These are phyloP conservation scores for Scedosporium apiospermum DNA, from an alignment of 2,329 filamentous ascomycete species.

Conservation along the genomic window DNA sequence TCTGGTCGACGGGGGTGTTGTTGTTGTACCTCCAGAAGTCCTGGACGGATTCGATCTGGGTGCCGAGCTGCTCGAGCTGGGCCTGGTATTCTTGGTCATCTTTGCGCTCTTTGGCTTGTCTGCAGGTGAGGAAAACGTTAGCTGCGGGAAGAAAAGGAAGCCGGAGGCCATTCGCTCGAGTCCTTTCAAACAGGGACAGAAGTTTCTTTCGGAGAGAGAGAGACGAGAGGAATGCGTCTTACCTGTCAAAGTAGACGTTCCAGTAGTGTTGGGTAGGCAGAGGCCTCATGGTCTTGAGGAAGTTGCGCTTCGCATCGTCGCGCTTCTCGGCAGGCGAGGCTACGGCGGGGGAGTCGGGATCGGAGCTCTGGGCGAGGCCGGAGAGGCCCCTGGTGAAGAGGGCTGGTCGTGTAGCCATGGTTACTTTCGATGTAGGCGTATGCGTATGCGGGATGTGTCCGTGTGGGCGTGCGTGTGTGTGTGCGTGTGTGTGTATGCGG, in stretches of 20 bases:
- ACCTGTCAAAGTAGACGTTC: conserved; percentile 61
- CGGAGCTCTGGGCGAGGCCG: conserved; percentile 47
- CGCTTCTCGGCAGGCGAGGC: conserved; percentile 63
- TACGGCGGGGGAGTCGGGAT: conserved; percentile 49
- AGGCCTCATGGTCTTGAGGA: conserved; percentile 63
- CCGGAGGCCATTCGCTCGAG: not conserved
- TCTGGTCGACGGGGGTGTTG: conserved; percentile 66
- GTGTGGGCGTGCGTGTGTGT: not conserved
- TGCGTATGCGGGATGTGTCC: not conserved
- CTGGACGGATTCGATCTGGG: conserved; percentile 68
- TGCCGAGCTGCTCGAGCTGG: conserved; percentile 52
- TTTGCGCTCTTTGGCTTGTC: conserved; percentile 35
- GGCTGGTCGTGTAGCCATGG: conserved; percentile 46
- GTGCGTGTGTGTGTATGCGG: not conserved
- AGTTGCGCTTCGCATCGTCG: conserved; percentile 75
- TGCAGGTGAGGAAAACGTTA: conserved; percentile 12
- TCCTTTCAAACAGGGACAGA: not conserved
- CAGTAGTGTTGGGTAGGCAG: conserved; percentile 74
- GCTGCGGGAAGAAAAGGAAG: conserved; percentile 1
- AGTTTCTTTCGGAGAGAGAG: not conserved
- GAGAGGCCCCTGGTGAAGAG: conserved; percentile 57
- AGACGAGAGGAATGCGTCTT: conserved; percentile 11
- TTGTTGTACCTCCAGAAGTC: conserved; percentile 80
- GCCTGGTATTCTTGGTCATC: conserved; percentile 37
- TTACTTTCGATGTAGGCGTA: conserved; percentile 14